Base-by-base conservation (phyloP, 495 filamentous ascomycete species). In the Ascodesmis nigricans region DNA sequence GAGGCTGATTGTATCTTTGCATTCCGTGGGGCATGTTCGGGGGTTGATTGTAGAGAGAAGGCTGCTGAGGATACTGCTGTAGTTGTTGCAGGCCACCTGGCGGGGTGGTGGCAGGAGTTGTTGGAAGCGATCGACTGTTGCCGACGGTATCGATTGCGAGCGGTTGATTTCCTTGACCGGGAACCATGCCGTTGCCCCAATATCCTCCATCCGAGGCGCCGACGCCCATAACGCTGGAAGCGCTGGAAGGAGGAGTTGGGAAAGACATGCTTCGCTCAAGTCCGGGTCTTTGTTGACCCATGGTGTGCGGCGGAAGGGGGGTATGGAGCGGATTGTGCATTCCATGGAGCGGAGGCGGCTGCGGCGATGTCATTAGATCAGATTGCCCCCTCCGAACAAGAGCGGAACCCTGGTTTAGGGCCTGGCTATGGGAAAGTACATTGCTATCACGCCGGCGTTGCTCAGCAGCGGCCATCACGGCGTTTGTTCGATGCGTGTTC, bases 71-170 rank as follows among this genome's bases (percentile, higher is more conserved):
- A 29, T 53, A 63, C 32, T 77, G 78, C 66, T 91, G 76, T 40
- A 67, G 71, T 36, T 79, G 75, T 41, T 83, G 58, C 21, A 65
- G 62, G 34, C 59, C 70, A 3, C 78, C 84, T 0, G 87, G 87
- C 1, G 87, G 87, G 1, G 87, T 95, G 5, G 82, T 91, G 6
- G 87, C 76, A 41, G 90, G 87, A 4, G 90, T 93, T 19, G 76
- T 82, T 5, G 84, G 87, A 62, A 92, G 78, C 26, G 83, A 91
- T 29, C 82, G 77, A 55, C 72, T 80, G 56, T 69, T 78, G 45
- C 87, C 55, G 31, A 67, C 65, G 9, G 75, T 84, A 45, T 97
- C 87, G 40, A 93, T 82, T 9, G 79, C 73, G 52, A 93, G 66
- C 11, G 76, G 66, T 51, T 75, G 78, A 31, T 65, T 58, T 38